Conservation (phyloP, 2,329 filamentous ascomycete species). For the Monosporascus sp. region DNA sequence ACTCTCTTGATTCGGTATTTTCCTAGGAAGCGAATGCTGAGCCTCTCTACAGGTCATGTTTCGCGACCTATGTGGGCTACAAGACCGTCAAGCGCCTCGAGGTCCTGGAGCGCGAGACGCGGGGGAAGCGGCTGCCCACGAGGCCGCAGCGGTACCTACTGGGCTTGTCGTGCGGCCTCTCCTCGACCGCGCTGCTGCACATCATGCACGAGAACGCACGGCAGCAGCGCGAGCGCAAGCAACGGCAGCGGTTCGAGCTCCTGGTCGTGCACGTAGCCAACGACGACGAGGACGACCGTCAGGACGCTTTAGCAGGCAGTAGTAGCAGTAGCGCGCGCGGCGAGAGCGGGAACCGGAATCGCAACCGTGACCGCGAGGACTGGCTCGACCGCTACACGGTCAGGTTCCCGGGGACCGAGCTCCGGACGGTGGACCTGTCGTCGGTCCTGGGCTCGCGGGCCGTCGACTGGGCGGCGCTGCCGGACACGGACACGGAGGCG, state of each 20-base stretch:
- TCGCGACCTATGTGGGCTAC: constrained; percentile 67
- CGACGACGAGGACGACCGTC: constrained; percentile 13
- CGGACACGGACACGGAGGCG: constrained; percentile 1
- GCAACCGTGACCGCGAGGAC: background rate
- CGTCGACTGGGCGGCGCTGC: constrained; percentile 50
- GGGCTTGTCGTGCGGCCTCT: constrained; percentile 77
- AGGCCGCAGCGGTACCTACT: constrained; percentile 56
- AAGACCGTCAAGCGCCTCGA: constrained; percentile 73
- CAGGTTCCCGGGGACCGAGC: constrained; percentile 61
- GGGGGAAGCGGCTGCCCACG: constrained; percentile 18
- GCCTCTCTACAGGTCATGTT: constrained; percentile 58
- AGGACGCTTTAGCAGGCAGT: constrained; percentile 3
- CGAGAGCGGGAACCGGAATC: no score
- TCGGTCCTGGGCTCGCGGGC: constrained; percentile 48
- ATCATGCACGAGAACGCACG: constrained; percentile 65
- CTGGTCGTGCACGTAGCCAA: constrained; percentile 53
- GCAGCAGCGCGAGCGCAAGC: constrained; percentile 38
- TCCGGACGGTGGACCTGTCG: constrained; percentile 59
- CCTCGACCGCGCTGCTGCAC: constrained; percentile 72
- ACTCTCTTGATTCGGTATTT: no score
- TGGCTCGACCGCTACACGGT: constrained; percentile 37
- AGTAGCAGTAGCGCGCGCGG: constrained; percentile 9
- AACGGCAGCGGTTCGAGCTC: constrained; percentile 51
- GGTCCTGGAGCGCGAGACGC: constrained; percentile 44
- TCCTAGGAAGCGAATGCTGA: background rate